A percentile compares a stretch with the other conserved stretches of the same genome.
Evolutionary conservation across 2,329 filamentous ascomycete genomes (phyloP).

Genomic region (Penicillium sp.): DNA sequence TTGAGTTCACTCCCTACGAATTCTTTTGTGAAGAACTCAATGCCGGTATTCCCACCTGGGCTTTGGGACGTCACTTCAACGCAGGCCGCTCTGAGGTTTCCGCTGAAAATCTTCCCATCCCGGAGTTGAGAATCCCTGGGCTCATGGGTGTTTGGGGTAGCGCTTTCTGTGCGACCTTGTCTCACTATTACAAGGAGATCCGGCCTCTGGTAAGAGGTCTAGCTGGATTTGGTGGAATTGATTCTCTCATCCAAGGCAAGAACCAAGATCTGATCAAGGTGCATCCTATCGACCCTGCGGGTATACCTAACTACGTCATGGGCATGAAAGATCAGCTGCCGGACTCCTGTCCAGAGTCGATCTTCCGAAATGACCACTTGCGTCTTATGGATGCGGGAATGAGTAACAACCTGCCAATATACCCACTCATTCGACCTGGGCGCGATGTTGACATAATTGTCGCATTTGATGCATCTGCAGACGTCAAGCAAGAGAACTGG

Average conservation of each 20-base stretch:
- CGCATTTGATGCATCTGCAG: conserved; percentile 91
- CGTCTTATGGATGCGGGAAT: conserved; percentile 96
- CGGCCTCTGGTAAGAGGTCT: conserved; percentile 76
- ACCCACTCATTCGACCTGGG: conserved; percentile 84
- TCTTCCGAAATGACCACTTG: conserved; percentile 69
- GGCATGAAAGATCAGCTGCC: conserved; percentile 77
- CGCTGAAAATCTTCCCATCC: conserved; percentile 67
- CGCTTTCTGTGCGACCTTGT: conserved; percentile 92
- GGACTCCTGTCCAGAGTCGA: conserved; percentile 71
- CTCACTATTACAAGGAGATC: conserved; percentile 93
- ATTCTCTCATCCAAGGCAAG: conserved; percentile 77
- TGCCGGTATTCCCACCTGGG: conserved; percentile 93
- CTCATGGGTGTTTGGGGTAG: conserved; percentile 95
- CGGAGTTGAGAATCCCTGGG: conserved; percentile 79
- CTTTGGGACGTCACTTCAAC: conserved; percentile 78
- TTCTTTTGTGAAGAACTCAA: conserved; percentile 91
- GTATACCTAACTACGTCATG: conserved; percentile 83
- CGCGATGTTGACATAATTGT: conserved; percentile 86
- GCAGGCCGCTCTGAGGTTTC: conserved; percentile 66
- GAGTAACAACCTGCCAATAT: conserved; percentile 97
- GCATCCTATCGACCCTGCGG: conserved; percentile 89
- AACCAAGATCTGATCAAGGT: conserved; percentile 86
- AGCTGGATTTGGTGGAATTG: conserved; percentile 72
- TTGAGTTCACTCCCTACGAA: conserved; percentile 91
- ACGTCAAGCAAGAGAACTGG: conserved; percentile 95